Percentiles rank a stretch among this genome's conserved stretches.
Conservation (phyloP, 495 filamentous ascomycete genomes). For the Coniosporium apollinis region DNA sequence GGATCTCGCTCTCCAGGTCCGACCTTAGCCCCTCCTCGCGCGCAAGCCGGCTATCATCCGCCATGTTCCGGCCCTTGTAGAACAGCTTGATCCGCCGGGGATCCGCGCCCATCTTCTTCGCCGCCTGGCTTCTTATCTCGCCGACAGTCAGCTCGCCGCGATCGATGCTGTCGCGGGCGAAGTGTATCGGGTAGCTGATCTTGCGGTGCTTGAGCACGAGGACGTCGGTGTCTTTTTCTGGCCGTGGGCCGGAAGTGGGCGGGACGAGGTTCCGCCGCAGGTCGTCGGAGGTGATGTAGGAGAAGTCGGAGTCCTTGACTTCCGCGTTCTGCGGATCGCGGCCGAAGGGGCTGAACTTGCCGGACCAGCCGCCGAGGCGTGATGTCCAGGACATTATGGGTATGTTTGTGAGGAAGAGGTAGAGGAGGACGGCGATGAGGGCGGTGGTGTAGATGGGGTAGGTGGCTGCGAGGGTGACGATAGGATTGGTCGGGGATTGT, state of each 20-base stretch:
- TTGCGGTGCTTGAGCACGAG: conserved; percentile 57
- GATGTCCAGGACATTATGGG: conserved; percentile 48
- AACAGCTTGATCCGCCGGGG: conserved; percentile 52
- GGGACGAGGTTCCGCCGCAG: conserved; percentile 14
- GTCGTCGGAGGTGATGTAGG: conserved; percentile 64
- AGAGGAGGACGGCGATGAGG: conserved; percentile 29
- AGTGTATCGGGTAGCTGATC: conserved; percentile 57
- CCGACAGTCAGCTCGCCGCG: conserved; percentile 55
- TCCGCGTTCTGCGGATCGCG: conserved; percentile 18
- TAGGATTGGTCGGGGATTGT: no score
- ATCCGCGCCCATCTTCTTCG: conserved; percentile 41
- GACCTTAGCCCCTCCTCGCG: conserved; percentile 47
- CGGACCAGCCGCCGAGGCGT: conserved; percentile 32
- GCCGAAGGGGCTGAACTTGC: conserved; percentile 32
- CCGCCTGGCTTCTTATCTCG: conserved; percentile 48
- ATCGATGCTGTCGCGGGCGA: conserved; percentile 66
- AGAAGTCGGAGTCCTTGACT: conserved; percentile 62
- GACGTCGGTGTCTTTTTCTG: conserved; percentile 46
- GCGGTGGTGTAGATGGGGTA: conserved; percentile 10
- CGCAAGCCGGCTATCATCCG: conserved; percentile 45
- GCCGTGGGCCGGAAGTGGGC: conserved; percentile 17
- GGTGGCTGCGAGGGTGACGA: no score
- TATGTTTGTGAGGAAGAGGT: conserved; percentile 37
- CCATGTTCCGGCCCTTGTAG: conserved; percentile 67
- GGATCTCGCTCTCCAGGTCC: conserved; percentile 57